Evolutionary conservation across 1,139 yeast species (phyloP), one percentile per base, ranked within the genome.

Genomic region (Kodamaea anthophila): DNA sequence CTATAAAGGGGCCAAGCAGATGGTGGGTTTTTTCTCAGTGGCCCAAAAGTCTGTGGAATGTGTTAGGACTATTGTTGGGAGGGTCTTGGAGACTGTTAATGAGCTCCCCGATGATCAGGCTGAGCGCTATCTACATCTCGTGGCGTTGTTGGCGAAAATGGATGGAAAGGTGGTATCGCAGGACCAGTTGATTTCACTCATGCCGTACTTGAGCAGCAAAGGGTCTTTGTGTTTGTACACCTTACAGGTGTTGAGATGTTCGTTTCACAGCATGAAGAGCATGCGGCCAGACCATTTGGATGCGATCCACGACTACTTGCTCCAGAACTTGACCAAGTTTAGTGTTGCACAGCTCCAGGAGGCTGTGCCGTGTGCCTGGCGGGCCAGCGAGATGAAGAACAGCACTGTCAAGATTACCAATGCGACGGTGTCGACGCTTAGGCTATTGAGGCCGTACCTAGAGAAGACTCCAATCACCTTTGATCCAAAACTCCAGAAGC

Each of bases 301-400:
- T 11, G 66, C 67, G 3, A 60, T 78, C n/a, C 78, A 76, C 43
- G 46, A 62, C 1, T 63, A 71, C 7, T 46, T 84, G 15, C 50
- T 82, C 36, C 59, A 60, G 26, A 58, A 71, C 18, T 50, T 85
- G 26, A 77, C 87, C 2, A 78, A 70, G 38, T 69, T 79, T 48
- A 69, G 65, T 31, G 61, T 66, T 0, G 60, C 52, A 34, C 88
- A 82, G 41, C 51, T 84, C 9, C 74, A 72, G 15, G 77, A 77
- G 41, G 94, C 87, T 0, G 67, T 83, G 46, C 84, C 87, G 2
- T 65, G 84, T 34, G 54, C 74, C 5, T 76, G 86, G 80, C 53
- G 53, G 7, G 56, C 82, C 1, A 62, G 82, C 4, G 49, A 43
- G 8, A 53, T 69, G 42, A 60, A 62, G 24, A 58, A 63, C 2